phyloP scores from a whole-genome alignment of 129 eudicot species.

The Artemisia tridentata region DNA sequence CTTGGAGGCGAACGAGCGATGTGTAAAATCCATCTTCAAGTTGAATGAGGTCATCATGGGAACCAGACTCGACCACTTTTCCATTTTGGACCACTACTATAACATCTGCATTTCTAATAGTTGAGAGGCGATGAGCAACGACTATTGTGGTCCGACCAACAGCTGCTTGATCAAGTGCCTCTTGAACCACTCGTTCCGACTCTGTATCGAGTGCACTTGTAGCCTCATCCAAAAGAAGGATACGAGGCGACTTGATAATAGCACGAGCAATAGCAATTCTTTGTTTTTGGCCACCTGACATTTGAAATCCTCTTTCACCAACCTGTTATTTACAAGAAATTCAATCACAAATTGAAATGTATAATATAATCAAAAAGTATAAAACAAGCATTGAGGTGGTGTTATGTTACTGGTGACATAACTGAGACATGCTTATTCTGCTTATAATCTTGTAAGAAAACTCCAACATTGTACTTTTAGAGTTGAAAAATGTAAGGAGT shows the following conservation, averaged over 20 bases:
- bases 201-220: conserved; percentile 89
- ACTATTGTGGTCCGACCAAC: conserved; percentile 81
- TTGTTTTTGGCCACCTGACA: conserved; percentile 92
- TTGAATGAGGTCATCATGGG: conserved; percentile 60
- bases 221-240: conserved; percentile 84
- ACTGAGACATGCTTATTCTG: too few species aligned
- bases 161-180: conserved; percentile 76
- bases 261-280: conserved; percentile 88
- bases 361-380: too few species aligned
- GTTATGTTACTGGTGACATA: too few species aligned
- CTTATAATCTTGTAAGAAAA: too few species aligned
- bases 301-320: conserved; percentile 86
- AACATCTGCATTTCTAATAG: conserved; percentile 70
- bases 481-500: conserved; percentile 21
- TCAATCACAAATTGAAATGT: neutral
- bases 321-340: conserved; percentile 43
- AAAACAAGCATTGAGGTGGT: too few species aligned
- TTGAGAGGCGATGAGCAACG: conserved; percentile 92
- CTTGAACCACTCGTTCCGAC: conserved; percentile 83
- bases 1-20: conserved; percentile 60
- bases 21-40: conserved; percentile 57
- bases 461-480: neutral
- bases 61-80: conserved; percentile 59
- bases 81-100: conserved; percentile 71
- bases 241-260: conserved; percentile 68